Base-by-base conservation (phyloP, 495 filamentous ascomycete genomes). In the Jackrogersella minutella region DNA sequence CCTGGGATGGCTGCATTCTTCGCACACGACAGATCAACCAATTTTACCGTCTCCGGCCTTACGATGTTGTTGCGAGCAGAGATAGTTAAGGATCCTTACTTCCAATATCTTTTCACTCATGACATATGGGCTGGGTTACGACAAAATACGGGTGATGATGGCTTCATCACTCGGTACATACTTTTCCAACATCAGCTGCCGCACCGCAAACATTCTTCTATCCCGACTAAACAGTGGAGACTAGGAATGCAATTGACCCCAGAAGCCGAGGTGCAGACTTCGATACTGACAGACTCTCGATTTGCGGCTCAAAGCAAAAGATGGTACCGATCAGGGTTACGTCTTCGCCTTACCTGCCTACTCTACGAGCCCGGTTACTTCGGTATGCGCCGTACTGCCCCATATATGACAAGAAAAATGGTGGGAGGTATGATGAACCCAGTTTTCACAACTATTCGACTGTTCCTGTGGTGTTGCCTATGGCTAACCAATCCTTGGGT, bases 361-460 rank as follows among this genome's bases (percentile, higher is more conserved):
- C 50, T 71, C 4, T 62, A 40, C n/a, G 71, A 71, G 1, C 71
- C 71, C 2, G 63, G 66, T n/a, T n/a, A 7, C 21, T 58, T 0
- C 1, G 13, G 1, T n/a, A 62, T 68, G 46, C n/a, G 52, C 21
- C 17, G 2, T 10, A 46, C 33, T 0, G 64, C 53, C 0, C 61
- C 61, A 1, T 71, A 71, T n/a, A 66, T 69, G 68, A 22, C 58
- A 1, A 21, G 68, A 0, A 73, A 71, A 28, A 73, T 71, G 68
- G 9, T 30, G 6, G 68, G 56, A n/a, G 57, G 61, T 9, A 64
- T 69, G 66, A 0, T 57, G 0, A 57, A 13, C 5, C 61, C 61
- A 0, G 4, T 65, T 14, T 47, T 65, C 2, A 51, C 56, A 4
- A 9, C 53, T 28, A 2, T 61, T n/a, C 61, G 61, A 1, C 9